phyloP scores from a whole-genome alignment of 306 rosid species.

The Heteromeles arbutifolia region DNA sequence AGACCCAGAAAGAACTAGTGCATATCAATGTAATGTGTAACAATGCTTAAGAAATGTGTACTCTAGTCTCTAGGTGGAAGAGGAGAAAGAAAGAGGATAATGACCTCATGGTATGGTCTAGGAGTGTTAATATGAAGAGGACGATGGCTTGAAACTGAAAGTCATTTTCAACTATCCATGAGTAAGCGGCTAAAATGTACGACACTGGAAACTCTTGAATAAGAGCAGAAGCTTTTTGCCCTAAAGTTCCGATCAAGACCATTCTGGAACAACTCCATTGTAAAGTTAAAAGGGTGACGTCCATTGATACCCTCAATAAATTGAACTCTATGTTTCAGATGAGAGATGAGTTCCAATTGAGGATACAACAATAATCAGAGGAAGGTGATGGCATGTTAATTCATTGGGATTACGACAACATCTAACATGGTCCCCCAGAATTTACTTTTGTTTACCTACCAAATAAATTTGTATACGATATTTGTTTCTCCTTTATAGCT shows the following conservation, averaged over 20 bases:
- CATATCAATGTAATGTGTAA: conserved; percentile 7
- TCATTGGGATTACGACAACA: not conserved
- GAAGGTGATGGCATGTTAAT: not conserved
- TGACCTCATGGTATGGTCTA: conserved; percentile 17
- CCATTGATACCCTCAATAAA: not conserved
- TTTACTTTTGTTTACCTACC: not conserved
- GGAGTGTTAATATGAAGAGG: conserved; percentile 16
- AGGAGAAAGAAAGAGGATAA: not conserved
- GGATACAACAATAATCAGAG: not conserved
- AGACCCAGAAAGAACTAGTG: not conserved
- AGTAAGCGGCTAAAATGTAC: not conserved
- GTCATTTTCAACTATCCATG: conserved; percentile 1
- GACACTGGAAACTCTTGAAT: not conserved
- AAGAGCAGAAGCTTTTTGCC: conserved; percentile 1
- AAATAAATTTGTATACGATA: not conserved
- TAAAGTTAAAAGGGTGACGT: not conserved
- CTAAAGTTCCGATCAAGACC: conserved; percentile 12
- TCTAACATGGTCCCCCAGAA: conserved; percentile 3
- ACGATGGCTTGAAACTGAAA: conserved; percentile 17
- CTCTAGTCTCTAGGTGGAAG: conserved; percentile 4
- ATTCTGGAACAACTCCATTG: not conserved
- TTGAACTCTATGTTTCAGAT: not conserved
- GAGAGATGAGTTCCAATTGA: not conserved
- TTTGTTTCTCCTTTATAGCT: not conserved
- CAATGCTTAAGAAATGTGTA: conserved; percentile 9